Conservation (phyloP, 805 yeast genomes). For the Candida succiphila region DNA sequence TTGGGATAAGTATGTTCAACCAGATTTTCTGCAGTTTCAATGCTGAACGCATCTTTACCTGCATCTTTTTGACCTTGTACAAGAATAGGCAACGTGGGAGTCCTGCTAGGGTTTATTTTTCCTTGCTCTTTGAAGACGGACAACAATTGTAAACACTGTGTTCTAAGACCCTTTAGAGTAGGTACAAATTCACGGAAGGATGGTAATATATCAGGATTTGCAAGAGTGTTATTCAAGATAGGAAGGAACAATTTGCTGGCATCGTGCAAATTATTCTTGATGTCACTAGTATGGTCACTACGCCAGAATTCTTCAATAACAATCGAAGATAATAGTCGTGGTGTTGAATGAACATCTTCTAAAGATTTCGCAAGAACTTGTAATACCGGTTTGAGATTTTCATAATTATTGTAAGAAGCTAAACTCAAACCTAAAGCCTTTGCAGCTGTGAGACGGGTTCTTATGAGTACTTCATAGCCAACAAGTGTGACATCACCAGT, state of each 20-base stretch:
- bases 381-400: conserved; percentile 29
- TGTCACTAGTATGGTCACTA: conserved; percentile 8
- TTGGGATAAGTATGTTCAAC: conserved; percentile 56
- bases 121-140: conserved; percentile 72
- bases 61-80: conserved; percentile 94
- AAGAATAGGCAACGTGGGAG: conserved; percentile 79
- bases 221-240: conserved; percentile 25
- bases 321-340: conserved; percentile 61
- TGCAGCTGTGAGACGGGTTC: conserved; percentile 70
- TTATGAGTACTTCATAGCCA: conserved; percentile 62
- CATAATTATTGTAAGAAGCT: conserved; percentile 33
- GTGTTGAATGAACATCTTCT: conserved; percentile 65
- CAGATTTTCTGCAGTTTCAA: conserved; percentile 67
- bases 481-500: conserved; percentile 85
- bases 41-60: conserved; percentile 84
- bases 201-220: conserved; percentile 35
- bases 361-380: conserved; percentile 30
- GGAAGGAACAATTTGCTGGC: conserved; percentile 8
- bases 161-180: conserved; percentile 71
- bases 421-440: conserved; percentile 62
- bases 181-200: conserved; percentile 81
- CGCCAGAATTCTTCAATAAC: conserved; percentile 61
- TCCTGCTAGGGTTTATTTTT: conserved; percentile 54
- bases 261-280: neutral
- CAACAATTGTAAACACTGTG: conserved; percentile 77